Conservation (phyloP, 768 basidiomycete species). For the Mycena rosella region DNA sequence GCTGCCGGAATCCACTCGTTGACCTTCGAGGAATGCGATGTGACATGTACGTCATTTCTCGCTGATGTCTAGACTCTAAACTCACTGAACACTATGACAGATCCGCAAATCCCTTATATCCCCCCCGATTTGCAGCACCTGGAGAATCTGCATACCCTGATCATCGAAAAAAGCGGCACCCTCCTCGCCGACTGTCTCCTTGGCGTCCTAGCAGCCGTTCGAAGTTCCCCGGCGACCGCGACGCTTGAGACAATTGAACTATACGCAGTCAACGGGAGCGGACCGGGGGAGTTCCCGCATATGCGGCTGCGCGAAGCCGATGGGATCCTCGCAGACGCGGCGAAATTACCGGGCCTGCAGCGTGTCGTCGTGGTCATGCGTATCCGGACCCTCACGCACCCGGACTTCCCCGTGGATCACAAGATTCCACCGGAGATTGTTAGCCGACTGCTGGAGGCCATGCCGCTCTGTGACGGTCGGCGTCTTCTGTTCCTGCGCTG, state of each 20-base stretch:
- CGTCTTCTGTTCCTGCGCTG: background rate
- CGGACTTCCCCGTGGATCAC: slow-evolving; percentile 1
- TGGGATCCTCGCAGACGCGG: background rate
- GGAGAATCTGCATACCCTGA: background rate
- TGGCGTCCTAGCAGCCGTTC: background rate
- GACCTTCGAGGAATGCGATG: slow-evolving; percentile 13
- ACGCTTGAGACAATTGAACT: slow-evolving; percentile 4
- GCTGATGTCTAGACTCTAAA: background rate
- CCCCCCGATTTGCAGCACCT: background rate
- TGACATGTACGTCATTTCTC: background rate
- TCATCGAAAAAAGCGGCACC: background rate
- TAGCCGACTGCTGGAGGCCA: background rate
- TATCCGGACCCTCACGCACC: background rate
- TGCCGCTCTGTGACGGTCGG: background rate
- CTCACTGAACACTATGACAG: background rate
- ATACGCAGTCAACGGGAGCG: background rate
- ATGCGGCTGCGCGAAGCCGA: background rate
- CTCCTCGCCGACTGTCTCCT: background rate
- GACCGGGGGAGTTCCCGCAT: background rate
- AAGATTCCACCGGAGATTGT: background rate
- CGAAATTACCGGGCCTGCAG: background rate
- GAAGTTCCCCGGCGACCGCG: background rate
- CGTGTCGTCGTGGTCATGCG: background rate
- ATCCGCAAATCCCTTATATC: background rate
- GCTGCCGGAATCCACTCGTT: slow-evolving; percentile 5